Base-by-base conservation (phyloP, 495 filamentous ascomycete species). In the Neurospora terricola region DNA sequence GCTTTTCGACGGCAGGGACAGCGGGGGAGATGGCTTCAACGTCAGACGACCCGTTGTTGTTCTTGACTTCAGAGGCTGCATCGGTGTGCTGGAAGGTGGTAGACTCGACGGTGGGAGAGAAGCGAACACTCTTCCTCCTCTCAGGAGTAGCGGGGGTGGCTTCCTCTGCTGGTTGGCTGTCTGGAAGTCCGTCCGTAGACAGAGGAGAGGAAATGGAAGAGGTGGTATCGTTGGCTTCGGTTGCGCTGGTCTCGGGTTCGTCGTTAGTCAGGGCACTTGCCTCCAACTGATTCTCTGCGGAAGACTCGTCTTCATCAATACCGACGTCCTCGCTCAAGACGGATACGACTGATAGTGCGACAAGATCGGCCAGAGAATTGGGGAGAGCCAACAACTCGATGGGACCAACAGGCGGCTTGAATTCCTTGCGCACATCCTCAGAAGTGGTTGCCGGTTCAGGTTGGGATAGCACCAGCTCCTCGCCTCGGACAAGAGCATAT, bases 41-140 rank as follows among this genome's bases (percentile, higher is more conserved):
- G 27, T 66, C 36, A 16, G 39, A n/a, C 9, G 71, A n/a, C 30
- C n/a, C 34, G 34, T 43, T 69, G 11, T 42, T 36, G n/a, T 8
- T 71, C 39, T 66, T 18, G 62, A 48, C 66, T 54, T 68, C 8
- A 40, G 10, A 21, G 34, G 30, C 43, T 72, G 69, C 21, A 43
- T 88, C 86, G 38, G 81, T 80, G 30, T 83, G 79, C 36, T 83
- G 77, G 72, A 87, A 87, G 18, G 87, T 86, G 30, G 84, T 88
- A 16, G 88, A 87, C 75, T 90, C 85, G 0, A 90, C 86, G 30
- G 83, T 84, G 3, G 89, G 86, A 5, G 90, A 91, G 75, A 91
- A 91, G 16, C 87, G 87, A 16, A 91, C 90, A 59, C 86, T 87
- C 81, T 92, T 92, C 69, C 79, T 80, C 59, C 82, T 82, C 72